Base-by-base conservation (phyloP, 306 rosid genomes). In the Castanopsis chinensis region DNA sequence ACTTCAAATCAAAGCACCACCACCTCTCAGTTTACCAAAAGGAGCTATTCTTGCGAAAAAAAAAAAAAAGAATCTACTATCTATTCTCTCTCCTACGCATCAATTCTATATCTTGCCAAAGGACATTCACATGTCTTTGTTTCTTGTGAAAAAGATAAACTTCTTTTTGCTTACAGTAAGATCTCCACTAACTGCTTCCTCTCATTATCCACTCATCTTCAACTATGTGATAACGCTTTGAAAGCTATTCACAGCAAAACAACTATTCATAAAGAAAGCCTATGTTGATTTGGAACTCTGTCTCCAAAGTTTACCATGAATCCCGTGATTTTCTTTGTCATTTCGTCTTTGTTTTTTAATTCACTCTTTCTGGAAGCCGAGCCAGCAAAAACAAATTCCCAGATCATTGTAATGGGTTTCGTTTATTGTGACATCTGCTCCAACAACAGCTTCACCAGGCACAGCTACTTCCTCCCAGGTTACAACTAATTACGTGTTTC, bases 371-470 rank as follows among this genome's bases (percentile, higher is more conserved):
- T 85, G 85, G 86, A 80, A 90, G 85, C 77, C 84, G 90, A 89
- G 74, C 83, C 92, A 54, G 87, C 90, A 82, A 87, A 53, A 78
- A 17, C 83, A 54, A 86, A 78, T 82, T 86, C 97, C 37, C 93
- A 92, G 74, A 94, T 94, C 75, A 85, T 93, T 76, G 97, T 94
- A 0, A 94, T 92, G 99, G 99, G 99, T 49, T 90, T 92, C 81
- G 99, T 94, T 79, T 94, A 92, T 49, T 94, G 99, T 77, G 99
- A 92, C 82, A 92, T 74, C 84, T 94, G 99, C 93, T 91, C 90
- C 87, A 94, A 90, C 88, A 92, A 92, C 83, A 91, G 82, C 88
- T 95, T 95, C 84, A 85, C 99, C 77, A 84, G 80, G 65, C 87
- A 95, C 84, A 95, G 98, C 84, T 95, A 92, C 88, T 95, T 91